phyloP scores from a whole-genome alignment of 164 flowering plant genomes.

The Amborella trichopoda region DNA sequence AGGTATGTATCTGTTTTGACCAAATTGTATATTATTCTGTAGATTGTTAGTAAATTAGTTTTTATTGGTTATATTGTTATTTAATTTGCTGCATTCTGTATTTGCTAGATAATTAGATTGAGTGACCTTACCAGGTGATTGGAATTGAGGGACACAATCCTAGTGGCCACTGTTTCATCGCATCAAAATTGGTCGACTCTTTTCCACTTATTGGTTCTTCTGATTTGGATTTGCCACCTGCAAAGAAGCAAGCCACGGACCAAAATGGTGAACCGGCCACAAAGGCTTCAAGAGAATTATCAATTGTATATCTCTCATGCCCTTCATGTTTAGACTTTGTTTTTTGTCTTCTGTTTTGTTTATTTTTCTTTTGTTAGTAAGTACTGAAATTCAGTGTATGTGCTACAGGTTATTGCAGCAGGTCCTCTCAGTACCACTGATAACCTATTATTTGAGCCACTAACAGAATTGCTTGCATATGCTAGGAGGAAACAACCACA shows the following conservation, averaged over 20 bases:
- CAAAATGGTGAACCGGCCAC: constrained; percentile 23
- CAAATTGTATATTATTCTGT: background rate
- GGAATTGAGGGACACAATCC: constrained; percentile 91
- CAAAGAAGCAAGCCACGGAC: constrained; percentile 70
- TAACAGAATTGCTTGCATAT: constrained; percentile 70
- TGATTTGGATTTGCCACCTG: constrained; percentile 32
- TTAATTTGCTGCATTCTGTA: no score
- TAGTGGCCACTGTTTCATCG: constrained; percentile 89
- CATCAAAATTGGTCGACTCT: constrained; percentile 59
- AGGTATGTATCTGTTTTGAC: constrained; percentile 30
- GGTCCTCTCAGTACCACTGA: constrained; percentile 93
- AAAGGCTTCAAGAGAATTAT: constrained; percentile 23
- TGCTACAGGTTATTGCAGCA: constrained; percentile 74
- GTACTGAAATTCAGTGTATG: no score
- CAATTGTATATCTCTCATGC: constrained; percentile 43
- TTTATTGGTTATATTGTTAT: no score
- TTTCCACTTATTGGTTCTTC: constrained; percentile 33
- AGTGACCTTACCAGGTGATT: constrained; percentile 42
- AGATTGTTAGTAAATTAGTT: background rate
- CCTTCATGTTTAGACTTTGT: background rate
- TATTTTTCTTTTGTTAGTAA: background rate
- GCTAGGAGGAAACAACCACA: constrained; percentile 82
- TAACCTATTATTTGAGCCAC: constrained; percentile 85
- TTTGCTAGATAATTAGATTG: background rate
- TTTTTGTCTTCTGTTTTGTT: constrained; percentile 1